Evolutionary conservation across 257 asterid species (phyloP), one percentile per base, ranked within the genome.

Genomic region (Cruciata laevipes): DNA sequence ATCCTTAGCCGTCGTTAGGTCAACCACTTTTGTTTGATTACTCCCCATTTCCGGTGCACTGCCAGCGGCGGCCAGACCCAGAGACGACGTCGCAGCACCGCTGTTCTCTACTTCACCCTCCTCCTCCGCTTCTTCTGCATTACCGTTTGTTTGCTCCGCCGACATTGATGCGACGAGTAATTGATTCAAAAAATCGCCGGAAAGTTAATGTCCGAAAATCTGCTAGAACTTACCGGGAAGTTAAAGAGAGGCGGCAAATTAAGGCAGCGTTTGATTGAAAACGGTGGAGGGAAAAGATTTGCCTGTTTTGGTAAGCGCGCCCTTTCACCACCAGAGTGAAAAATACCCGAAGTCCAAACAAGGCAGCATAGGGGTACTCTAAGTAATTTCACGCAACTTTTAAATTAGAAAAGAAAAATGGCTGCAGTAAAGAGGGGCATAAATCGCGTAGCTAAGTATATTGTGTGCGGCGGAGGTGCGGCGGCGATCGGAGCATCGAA

Each of bases 81-180:
- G 76, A 17, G 82, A 61, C 73, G 80, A 67, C 63, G 73, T 61
- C 42, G 79, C 52, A 55, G 68, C 68, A 52, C 66, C 61, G 58
- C 14, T 40, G 21, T 40, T 73, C 2, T 72, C 78, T 3, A 71
- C 75, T 1, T 65, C 74, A 0, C 13, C 84, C 0, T 72, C 85
- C 1, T 32, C 74, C 3, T 76, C 80, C 2, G 49, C 82, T 0
- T 76, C 87, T 0, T 60, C 81, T 0, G 74, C 84, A 0, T 68
- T 76, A 0, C 67, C 84, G 0, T 8, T 17, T 17, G 21, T 14
- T 31, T 60, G 65, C 40, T 31, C 42, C 63, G 21, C 65, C 42
- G 65, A 7, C 65, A 60, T 60, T n/a, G 64, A 31, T 31, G 20
- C 42, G 33, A 42, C 65, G 42, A 60, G 21, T n/a, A 30, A 30